A percentile compares a stretch with the other conserved stretches of the same genome.
phyloP scores from a whole-genome alignment of 169 alveolate genomes.

The Plasmodium knowlesi region DNA sequence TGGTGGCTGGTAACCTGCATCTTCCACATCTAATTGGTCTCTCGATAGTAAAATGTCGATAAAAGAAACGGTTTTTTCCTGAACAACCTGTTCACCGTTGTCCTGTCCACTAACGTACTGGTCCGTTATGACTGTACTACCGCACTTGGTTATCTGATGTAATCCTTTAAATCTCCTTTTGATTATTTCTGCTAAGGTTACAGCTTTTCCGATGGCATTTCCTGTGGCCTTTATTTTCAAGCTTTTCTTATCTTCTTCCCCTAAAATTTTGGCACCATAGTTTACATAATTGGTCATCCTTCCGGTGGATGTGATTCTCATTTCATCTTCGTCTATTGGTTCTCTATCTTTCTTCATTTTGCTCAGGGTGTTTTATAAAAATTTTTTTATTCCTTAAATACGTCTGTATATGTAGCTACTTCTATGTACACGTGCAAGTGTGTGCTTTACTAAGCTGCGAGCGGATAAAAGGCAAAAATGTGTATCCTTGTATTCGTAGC shows the following conservation, averaged over 20 bases:
- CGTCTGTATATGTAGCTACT: not conserved
- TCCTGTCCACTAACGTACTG: slow-evolving; percentile 88
- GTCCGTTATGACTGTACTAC: slow-evolving; percentile 82
- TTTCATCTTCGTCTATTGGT: slow-evolving; percentile 87
- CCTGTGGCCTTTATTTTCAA: slow-evolving; percentile 92
- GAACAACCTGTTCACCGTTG: slow-evolving; percentile 84
- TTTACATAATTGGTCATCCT: slow-evolving; percentile 87
- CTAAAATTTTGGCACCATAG: slow-evolving; percentile 85
- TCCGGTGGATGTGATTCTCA: slow-evolving; percentile 88
- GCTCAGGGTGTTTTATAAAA: slow-evolving; percentile 21
- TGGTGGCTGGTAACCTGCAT: slow-evolving; percentile 87
- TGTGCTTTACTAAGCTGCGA: not conserved
- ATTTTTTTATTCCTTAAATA: slow-evolving; percentile 75
- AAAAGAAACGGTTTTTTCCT: slow-evolving; percentile 82
- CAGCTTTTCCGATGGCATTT: slow-evolving; percentile 89
- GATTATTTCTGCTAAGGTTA: slow-evolving; percentile 89
- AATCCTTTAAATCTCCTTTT: slow-evolving; percentile 89
- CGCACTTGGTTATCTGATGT: slow-evolving; percentile 87
- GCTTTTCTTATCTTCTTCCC: slow-evolving; percentile 80
- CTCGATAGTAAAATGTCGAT: slow-evolving; percentile 83
- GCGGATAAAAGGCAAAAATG: not conserved
- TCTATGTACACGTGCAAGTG: not conserved
- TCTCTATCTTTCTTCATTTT: slow-evolving; percentile 80
- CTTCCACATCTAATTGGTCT: slow-evolving; percentile 77
- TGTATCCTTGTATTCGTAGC: not conserved